Evolutionary conservation across 2,329 filamentous ascomycete species (phyloP).

Genomic region (Calonectria henricotiae): DNA sequence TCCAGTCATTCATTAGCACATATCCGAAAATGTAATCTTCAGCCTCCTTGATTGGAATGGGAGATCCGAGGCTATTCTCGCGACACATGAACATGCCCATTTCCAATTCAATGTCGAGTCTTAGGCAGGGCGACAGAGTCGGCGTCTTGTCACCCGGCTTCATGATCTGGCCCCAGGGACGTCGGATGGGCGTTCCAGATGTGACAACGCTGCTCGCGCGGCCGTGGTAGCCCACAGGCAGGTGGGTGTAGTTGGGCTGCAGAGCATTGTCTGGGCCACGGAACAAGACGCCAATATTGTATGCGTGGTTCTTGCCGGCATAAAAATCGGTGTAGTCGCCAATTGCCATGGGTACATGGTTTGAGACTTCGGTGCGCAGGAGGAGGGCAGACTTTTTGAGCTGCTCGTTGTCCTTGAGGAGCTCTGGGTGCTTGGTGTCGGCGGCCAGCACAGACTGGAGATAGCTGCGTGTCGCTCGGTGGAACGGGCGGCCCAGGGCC

Average conservation of each 20-base stretch:
- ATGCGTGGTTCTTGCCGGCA: constrained; percentile 84
- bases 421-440: constrained; percentile 62
- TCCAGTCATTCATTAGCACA: constrained; percentile 78
- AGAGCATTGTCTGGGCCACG: constrained; percentile 82
- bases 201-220: constrained; percentile 83
- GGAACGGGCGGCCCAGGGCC: constrained; percentile 76
- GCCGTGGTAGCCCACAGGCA: constrained; percentile 88
- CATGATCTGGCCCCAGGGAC: constrained; percentile 83
- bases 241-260: constrained; percentile 85
- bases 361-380: constrained; percentile 67
- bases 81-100: constrained; percentile 82
- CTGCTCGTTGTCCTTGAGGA: constrained; percentile 58
- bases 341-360: constrained; percentile 82
- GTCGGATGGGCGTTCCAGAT: constrained; percentile 80
- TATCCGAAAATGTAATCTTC: constrained; percentile 81
- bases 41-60: constrained; percentile 77
- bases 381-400: constrained; percentile 55
- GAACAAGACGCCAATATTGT: constrained; percentile 79
- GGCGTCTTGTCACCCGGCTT: constrained; percentile 61
- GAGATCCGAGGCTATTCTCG: constrained; percentile 77
- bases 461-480: constrained; percentile 80
- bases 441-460: constrained; percentile 75
- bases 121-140: constrained; percentile 73
- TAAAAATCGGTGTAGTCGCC: constrained; percentile 92
- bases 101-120: constrained; percentile 85